Base-by-base conservation (phyloP, 345 rosid species). In the Gossypium turneri region DNA sequence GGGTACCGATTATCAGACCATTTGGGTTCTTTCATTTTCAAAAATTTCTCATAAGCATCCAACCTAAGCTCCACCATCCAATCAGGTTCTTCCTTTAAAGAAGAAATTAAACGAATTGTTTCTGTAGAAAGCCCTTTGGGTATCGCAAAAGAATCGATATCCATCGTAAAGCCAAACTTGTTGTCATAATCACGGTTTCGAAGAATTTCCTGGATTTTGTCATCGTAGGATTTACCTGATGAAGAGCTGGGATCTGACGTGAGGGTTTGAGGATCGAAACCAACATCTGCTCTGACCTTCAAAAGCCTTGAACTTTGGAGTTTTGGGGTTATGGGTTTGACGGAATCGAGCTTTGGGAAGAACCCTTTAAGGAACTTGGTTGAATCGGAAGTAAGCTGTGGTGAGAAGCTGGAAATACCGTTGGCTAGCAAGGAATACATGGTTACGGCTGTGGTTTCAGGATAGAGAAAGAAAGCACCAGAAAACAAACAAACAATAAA, bases 1-100 rank as follows among this genome's bases (percentile, higher is more conserved):
- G 86, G 89, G 78, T 95, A 90, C 6, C 79, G 74, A 75, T 95
- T 95, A 78, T 95, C 94, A 50, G 99, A 95, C 98, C 99, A 95
- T 4, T 79, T 79, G 44, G 99, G 99, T 52, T 91, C 96, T 73
- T 82, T 84, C 79, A 95, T 44, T 24, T 79, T 85, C 82, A 91
- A 25, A 77, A 93, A 93, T 77, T 84, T 93, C 29, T 86, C 96
- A 59, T 86, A 93, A 63, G 99, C 97, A 72, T 82, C 84, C 66
- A 90, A 76, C 59, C 99, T 86, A 68, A 88, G 86, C 51, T 88
- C 88, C 62, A 94, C 89, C 98, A 92, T 92, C 97, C 98, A 94
- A 50, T 79, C 90, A 13, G 98, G 95, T 79, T 93, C 99, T 7
- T 84, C 92, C 74, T 95, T 95, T 66, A 90, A 73, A 11, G 80